These are phyloP conservation scores for Echinosophora koreensis DNA, from an alignment of 306 rosid genomes.

Conservation along the genomic window DNA sequence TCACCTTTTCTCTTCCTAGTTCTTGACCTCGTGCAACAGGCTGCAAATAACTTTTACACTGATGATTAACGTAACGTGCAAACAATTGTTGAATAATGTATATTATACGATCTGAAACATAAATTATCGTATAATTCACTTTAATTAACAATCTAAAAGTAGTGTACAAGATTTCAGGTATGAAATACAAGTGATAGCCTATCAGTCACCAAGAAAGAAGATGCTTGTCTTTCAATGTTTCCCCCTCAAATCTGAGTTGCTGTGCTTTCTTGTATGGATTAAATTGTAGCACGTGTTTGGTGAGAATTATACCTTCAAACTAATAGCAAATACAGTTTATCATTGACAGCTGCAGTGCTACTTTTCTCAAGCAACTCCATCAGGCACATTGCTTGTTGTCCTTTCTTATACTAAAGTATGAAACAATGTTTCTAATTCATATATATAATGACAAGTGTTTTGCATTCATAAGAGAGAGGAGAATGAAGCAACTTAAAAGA, in stretches of 20 bases:
- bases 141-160: too few relatives aligned
- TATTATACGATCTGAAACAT: too few relatives aligned
- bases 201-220: neutral
- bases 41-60: too few relatives aligned
- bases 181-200: neutral
- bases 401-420: constrained; percentile 12
- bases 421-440: constrained; percentile 15
- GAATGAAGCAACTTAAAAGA: too few relatives aligned
- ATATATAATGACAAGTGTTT: neutral
- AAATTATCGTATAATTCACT: neutral
- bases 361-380: constrained; percentile 13
- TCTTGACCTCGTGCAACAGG: constrained; percentile 1
- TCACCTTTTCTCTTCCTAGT: neutral
- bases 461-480: neutral
- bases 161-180: too few relatives aligned
- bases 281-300: constrained; percentile 44
- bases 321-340: neutral
- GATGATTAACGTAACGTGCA: too few relatives aligned
- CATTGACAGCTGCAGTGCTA: constrained; percentile 25
- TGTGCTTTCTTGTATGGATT: constrained; percentile 38
- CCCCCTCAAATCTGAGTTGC: neutral
- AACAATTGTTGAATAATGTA: too few relatives aligned
- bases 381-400: constrained; percentile 27
- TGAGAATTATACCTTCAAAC: constrained; percentile 27
- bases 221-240: neutral